These are phyloP conservation scores for Phaffomyces opuntiae DNA, from an alignment of 805 yeast species.

Conservation along the genomic window DNA sequence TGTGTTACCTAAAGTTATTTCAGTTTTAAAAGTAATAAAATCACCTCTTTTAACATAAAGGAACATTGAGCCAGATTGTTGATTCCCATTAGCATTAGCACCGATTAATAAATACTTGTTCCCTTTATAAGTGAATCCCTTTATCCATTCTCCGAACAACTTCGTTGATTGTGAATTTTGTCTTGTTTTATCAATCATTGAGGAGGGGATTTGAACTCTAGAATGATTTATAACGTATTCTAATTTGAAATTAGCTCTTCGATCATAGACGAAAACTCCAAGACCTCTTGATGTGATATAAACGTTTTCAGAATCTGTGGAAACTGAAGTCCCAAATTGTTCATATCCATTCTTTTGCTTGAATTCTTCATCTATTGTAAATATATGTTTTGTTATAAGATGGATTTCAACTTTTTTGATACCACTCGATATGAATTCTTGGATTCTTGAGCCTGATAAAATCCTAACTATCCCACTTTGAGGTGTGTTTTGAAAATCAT, in stretches of 20 bases:
- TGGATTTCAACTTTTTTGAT: slow-evolving; percentile 7
- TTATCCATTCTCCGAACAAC: slow-evolving; percentile 16
- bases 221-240: slow-evolving; percentile 9
- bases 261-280: slow-evolving; percentile 27
- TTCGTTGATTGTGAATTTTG: slow-evolving; percentile 8
- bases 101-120: slow-evolving; percentile 8
- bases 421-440: slow-evolving; percentile 5
- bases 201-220: slow-evolving; percentile 3
- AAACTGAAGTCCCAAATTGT: slow-evolving; percentile 34
- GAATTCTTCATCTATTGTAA: background rate
- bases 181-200: background rate
- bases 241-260: slow-evolving; percentile 11
- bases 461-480: slow-evolving; percentile 32
- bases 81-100: slow-evolving; percentile 16
- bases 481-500: slow-evolving; percentile 25
- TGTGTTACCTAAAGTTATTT: background rate
- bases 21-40: background rate
- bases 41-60: slow-evolving; percentile 17
- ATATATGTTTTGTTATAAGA: background rate
- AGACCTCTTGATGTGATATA: slow-evolving; percentile 34
- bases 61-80: slow-evolving; percentile 36
- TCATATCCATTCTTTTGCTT: slow-evolving; percentile 27
- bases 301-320: slow-evolving; percentile 20
- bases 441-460: slow-evolving; percentile 24
- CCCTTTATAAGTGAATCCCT: slow-evolving; percentile 12